These are phyloP conservation scores for Trichoderma breve DNA, from an alignment of 2,329 filamentous ascomycete species.

Conservation along the genomic window DNA sequence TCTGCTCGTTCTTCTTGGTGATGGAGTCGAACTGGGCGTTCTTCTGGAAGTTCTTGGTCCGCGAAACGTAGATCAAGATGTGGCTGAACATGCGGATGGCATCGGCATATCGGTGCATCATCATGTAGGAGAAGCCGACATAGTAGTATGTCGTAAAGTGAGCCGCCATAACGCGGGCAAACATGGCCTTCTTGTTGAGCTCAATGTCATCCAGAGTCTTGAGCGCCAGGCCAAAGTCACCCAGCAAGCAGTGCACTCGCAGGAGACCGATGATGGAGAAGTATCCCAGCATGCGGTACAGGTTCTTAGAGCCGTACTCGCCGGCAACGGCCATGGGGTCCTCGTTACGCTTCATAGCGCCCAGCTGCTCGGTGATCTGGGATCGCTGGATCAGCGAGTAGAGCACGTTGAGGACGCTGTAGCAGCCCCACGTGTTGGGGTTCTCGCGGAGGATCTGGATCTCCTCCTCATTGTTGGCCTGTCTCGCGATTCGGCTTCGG, in stretches of 20 bases:
- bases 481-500: slow-evolving; percentile 83
- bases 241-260: slow-evolving; percentile 91
- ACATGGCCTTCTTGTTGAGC: slow-evolving; percentile 99
- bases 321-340: slow-evolving; percentile 85
- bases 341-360: slow-evolving; percentile 90
- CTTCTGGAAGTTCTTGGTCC: slow-evolving; percentile 99
- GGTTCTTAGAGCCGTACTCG: slow-evolving; percentile 88
- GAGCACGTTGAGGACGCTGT: slow-evolving; percentile 97
- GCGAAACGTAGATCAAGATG: slow-evolving; percentile 97
- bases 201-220: slow-evolving; percentile 99
- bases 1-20: slow-evolving; percentile 99
- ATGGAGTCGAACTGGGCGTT: slow-evolving; percentile 97
- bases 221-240: slow-evolving; percentile 95
- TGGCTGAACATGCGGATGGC: slow-evolving; percentile 99
- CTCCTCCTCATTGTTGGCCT: slow-evolving; percentile 86
- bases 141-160: slow-evolving; percentile 99
- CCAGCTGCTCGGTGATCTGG: slow-evolving; percentile 96
- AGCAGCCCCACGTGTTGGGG: slow-evolving; percentile 99
- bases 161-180: slow-evolving; percentile 97
- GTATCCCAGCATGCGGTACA: slow-evolving; percentile 98
- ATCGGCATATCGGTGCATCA: slow-evolving; percentile 99
- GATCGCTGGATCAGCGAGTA: slow-evolving; percentile 99
- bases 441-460: slow-evolving; percentile 88
- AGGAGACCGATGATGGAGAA: slow-evolving; percentile 98
- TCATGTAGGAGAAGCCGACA: slow-evolving; percentile 99